These are phyloP conservation scores for Ajuga reptans DNA, from an alignment of 305 asterid species.

Conservation along the genomic window DNA sequence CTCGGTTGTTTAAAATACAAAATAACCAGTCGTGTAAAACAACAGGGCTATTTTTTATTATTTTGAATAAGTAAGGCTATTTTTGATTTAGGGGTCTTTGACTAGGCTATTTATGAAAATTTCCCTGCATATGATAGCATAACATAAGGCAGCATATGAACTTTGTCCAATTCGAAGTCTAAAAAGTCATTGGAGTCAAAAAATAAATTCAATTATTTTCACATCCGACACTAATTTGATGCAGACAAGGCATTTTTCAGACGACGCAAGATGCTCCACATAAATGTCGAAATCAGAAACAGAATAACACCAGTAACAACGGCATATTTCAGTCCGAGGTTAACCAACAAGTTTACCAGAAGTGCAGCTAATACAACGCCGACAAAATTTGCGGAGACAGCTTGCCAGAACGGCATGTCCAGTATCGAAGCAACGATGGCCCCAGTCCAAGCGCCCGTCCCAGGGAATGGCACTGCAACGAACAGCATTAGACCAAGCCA, in stretches of 20 bases:
- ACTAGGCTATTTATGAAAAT: too few species aligned
- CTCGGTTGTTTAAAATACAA: too few species aligned
- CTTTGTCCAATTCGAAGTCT: too few species aligned
- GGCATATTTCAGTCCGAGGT: conserved; percentile 74
- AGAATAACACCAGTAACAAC: conserved; percentile 46
- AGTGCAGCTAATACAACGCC: conserved; percentile 87
- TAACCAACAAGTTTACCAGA: conserved; percentile 74
- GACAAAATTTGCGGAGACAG: conserved; percentile 61
- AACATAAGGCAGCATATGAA: too few species aligned
- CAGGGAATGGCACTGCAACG: conserved; percentile 91
- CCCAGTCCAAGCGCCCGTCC: conserved; percentile 97
- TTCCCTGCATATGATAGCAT: too few species aligned
- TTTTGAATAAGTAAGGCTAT: too few species aligned
- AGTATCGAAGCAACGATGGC: conserved; percentile 73
- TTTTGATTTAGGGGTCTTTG: too few species aligned
- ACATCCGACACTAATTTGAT: not conserved
- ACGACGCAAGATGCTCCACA: conserved; percentile 72
- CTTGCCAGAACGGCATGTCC: conserved; percentile 87
- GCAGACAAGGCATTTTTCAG: conserved; percentile 37
- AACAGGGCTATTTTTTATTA: too few species aligned
- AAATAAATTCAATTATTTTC: not conserved
- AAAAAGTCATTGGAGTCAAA: not conserved
- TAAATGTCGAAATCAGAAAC: conserved; percentile 64
- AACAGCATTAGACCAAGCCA: conserved; percentile 95
- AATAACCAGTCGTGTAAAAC: too few species aligned